Conservation (phyloP, 208 protist species). For the Leishmania tropica region DNA sequence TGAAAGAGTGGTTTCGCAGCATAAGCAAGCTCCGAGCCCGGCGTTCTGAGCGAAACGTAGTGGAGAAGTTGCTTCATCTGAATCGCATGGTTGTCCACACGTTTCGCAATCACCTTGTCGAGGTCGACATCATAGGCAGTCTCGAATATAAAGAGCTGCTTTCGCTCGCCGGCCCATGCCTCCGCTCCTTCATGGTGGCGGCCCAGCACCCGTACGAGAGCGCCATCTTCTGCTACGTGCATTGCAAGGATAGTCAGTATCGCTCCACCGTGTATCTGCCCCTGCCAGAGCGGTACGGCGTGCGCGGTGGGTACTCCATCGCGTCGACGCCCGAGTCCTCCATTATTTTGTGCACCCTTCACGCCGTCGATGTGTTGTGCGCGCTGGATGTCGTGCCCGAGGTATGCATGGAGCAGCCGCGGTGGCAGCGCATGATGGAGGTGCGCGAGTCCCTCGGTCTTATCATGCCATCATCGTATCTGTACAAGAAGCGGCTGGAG, state of each 20-base stretch:
- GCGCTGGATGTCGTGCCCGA: conserved; percentile 51
- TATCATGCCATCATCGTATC: conserved; percentile 34
- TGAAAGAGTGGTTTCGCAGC: conserved; percentile 56
- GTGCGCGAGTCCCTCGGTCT: conserved; percentile 54
- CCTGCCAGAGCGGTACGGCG: conserved; percentile 58
- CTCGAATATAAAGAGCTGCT: conserved; percentile 43
- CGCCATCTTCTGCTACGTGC: conserved; percentile 47
- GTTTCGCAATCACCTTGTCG: conserved; percentile 53
- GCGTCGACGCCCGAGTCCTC: conserved; percentile 32
- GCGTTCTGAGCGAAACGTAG: conserved; percentile 26
- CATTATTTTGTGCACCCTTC: conserved; percentile 42
- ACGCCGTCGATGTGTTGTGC: conserved; percentile 68
- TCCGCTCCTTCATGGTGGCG: conserved; percentile 64
- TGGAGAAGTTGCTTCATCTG: conserved; percentile 45
- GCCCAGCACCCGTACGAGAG: conserved; percentile 56
- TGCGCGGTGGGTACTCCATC: conserved; percentile 72
- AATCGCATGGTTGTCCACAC: conserved; percentile 28
- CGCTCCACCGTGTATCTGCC: conserved; percentile 68
- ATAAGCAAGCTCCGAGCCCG: conserved; percentile 31
- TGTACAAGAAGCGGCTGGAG: conserved; percentile 6
- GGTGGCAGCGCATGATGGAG: conserved; percentile 47
- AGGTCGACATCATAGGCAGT: conserved; percentile 46
- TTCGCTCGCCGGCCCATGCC: conserved; percentile 29
- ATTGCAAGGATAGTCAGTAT: conserved; percentile 41
- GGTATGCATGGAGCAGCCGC: conserved; percentile 25